phyloP scores from a whole-genome alignment of 805 yeast species.

The Pichia pseudocactophila region DNA sequence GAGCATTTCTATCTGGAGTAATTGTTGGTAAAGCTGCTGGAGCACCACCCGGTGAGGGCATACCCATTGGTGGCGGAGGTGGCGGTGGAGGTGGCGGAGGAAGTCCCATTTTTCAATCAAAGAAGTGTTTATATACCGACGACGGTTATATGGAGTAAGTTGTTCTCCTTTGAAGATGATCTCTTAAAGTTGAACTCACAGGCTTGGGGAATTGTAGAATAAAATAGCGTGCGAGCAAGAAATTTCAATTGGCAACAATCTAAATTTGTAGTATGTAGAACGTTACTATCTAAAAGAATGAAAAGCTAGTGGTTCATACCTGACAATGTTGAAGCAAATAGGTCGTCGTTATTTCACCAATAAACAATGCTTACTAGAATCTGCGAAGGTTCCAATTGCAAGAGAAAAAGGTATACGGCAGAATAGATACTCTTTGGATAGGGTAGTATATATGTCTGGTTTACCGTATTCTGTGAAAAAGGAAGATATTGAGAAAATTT shows the following conservation, averaged over 20 bases:
- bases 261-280: too few relatives aligned
- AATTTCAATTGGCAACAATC: too few relatives aligned
- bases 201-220: too few relatives aligned
- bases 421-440: not conserved
- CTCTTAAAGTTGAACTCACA: too few relatives aligned
- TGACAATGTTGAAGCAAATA: not conserved
- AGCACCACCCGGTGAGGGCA: constrained; percentile 35
- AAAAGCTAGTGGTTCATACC: too few relatives aligned
- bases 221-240: not conserved
- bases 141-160: too few relatives aligned
- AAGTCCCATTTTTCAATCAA: constrained; percentile 30
- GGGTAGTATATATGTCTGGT: constrained; percentile 8
- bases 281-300: too few relatives aligned
- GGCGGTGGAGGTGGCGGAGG: constrained; percentile 57
- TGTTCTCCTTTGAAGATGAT: too few relatives aligned
- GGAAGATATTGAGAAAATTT: constrained; percentile 18
- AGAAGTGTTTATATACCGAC: too few relatives aligned
- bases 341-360: too few relatives aligned
- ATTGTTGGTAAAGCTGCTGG: constrained; percentile 23
- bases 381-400: too few relatives aligned
- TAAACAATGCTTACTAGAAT: too few relatives aligned
- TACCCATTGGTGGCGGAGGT: constrained; percentile 40
- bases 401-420: not conserved
- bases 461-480: constrained; percentile 18
- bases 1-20: constrained; percentile 38